Conservation (phyloP, 176 grass and related monocot species). For the Raddia guianensis region DNA sequence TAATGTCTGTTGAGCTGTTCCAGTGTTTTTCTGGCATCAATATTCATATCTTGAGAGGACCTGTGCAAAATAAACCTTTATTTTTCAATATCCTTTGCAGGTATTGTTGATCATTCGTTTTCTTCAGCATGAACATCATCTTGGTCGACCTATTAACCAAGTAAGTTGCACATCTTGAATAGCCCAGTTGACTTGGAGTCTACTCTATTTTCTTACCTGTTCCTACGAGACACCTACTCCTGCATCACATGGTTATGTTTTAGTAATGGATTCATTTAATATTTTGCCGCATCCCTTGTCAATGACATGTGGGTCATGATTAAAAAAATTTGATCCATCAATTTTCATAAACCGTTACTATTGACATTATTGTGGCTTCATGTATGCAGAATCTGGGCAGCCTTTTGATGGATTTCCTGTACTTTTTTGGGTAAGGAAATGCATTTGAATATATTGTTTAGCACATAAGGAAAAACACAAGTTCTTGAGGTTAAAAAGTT, state of each 20-base stretch:
- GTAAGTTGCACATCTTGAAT: slow-evolving; percentile 50
- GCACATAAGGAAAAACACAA: background rate
- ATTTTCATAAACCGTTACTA: slow-evolving; percentile 4
- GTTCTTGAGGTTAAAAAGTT: slow-evolving; percentile 1
- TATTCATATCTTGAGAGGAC: slow-evolving; percentile 22
- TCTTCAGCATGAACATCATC: slow-evolving; percentile 99
- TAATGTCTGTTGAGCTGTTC: slow-evolving; percentile 24
- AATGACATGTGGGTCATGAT: too few relatives aligned
- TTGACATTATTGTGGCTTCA: slow-evolving; percentile 1
- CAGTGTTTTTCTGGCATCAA: slow-evolving; percentile 5
- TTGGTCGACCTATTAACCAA: slow-evolving; percentile 80
- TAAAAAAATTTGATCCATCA: too few relatives aligned
- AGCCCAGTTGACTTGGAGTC: slow-evolving; percentile 1
- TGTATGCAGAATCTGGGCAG: slow-evolving; percentile 79
- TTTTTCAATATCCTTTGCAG: slow-evolving; percentile 56
- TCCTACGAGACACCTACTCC: background rate
- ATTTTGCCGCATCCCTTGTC: too few relatives aligned
- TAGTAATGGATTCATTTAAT: background rate
- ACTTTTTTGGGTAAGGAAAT: slow-evolving; percentile 92
- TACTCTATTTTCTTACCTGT: slow-evolving; percentile 1
- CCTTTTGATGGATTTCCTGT: slow-evolving; percentile 98
- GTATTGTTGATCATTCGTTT: slow-evolving; percentile 89
- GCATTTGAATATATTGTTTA: slow-evolving; percentile 35
- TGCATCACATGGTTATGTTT: slow-evolving; percentile 25
- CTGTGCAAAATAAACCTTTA: slow-evolving; percentile 22